Conservation (phyloP, 2,329 filamentous ascomycete species). For the Boeremia lycopersici region DNA sequence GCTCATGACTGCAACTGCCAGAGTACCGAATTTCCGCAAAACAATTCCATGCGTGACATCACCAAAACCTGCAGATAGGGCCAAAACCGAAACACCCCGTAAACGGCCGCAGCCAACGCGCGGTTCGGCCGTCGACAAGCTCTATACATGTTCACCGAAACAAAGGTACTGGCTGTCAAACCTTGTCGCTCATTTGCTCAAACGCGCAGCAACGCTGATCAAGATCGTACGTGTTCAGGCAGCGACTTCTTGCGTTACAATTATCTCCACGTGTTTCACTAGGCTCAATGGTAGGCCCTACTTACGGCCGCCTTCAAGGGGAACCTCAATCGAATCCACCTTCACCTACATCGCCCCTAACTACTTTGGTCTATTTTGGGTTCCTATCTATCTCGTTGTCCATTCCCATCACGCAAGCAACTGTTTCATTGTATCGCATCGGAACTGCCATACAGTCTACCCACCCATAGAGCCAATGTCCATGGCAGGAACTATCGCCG, state of each 20-base stretch:
- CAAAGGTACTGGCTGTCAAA: constrained; percentile 6
- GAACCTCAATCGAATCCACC: constrained; percentile 12
- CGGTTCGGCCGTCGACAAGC: neutral
- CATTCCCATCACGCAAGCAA: constrained; percentile 11
- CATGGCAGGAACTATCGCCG: constrained; percentile 17
- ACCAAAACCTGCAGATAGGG: constrained; percentile 5
- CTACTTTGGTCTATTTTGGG: constrained; percentile 9
- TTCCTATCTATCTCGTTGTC: neutral
- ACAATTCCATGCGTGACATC: constrained; percentile 12
- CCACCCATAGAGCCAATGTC: constrained; percentile 15
- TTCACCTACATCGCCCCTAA: neutral
- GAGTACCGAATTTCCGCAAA: neutral
- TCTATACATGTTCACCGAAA: neutral
- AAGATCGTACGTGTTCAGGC: neutral
- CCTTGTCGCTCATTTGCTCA: constrained; percentile 5
- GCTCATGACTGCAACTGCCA: neutral
- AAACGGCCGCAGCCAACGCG: neutral
- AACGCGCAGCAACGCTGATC: neutral
- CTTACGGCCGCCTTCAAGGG: constrained; percentile 2
- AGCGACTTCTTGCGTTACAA: constrained; percentile 6
- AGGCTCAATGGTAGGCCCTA: constrained; percentile 8
- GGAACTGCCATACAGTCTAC: constrained; percentile 9
- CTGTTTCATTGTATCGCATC: constrained; percentile 12
- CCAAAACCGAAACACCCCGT: constrained; percentile 3
- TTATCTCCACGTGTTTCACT: constrained; percentile 23